Percentiles rank a stretch among this genome's conserved stretches.
These are phyloP conservation scores for Suhomyces anneliseae DNA, from an alignment of 1,139 yeast species.

Conservation along the genomic window DNA sequence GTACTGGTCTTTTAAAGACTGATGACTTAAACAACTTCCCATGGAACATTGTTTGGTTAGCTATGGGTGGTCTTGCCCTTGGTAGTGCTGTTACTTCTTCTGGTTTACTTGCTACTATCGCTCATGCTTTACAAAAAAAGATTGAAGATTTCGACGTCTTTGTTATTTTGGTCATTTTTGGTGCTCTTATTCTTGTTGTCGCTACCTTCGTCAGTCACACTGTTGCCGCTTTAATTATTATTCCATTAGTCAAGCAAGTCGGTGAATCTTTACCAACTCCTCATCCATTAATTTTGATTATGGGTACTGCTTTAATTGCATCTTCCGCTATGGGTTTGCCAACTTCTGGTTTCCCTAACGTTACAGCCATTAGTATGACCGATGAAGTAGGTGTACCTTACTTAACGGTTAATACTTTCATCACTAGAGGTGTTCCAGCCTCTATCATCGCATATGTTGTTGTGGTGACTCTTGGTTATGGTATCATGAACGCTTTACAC, in stretches of 20 bases:
- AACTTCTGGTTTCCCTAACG: constrained; percentile 95
- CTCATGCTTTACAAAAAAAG: constrained; percentile 59
- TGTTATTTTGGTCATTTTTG: constrained; percentile 71
- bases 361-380: constrained; percentile 88
- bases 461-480: constrained; percentile 77
- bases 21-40: constrained; percentile 91
- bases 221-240: constrained; percentile 87
- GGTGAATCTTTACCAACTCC: constrained; percentile 74
- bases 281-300: constrained; percentile 71
- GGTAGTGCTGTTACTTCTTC: constrained; percentile 92
- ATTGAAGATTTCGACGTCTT: constrained; percentile 66
- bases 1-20: constrained; percentile 77
- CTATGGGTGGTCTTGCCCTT: constrained; percentile 95
- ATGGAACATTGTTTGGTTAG: constrained; percentile 90
- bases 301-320: constrained; percentile 82
- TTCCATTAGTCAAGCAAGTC: constrained; percentile 85
- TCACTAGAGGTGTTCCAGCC: constrained; percentile 86
- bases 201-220: constrained; percentile 96
- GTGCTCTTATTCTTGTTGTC: constrained; percentile 71
- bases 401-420: constrained; percentile 77
- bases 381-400: constrained; percentile 89
- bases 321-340: constrained; percentile 96
- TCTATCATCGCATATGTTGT: constrained; percentile 69
- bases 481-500: constrained; percentile 60
- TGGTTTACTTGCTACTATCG: constrained; percentile 79